These are phyloP conservation scores for Camillea tinctor DNA, from an alignment of 2,329 filamentous ascomycete species.

Conservation along the genomic window DNA sequence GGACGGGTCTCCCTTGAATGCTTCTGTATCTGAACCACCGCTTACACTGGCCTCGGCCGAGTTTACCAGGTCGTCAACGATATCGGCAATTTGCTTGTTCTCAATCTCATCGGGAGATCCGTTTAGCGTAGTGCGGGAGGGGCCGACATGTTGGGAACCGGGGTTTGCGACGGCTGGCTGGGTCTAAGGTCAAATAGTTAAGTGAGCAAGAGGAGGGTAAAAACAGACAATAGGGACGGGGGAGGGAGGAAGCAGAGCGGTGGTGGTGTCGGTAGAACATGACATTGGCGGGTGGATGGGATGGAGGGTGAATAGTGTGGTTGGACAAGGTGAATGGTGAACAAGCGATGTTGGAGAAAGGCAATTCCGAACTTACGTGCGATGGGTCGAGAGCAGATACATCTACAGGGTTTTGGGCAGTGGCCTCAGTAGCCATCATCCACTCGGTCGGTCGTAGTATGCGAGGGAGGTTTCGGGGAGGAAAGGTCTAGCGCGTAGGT, in stretches of 20 bases:
- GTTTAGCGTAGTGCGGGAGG: constrained; percentile 46
- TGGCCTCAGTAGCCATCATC: constrained; percentile 38
- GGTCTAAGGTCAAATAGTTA: constrained; percentile 10
- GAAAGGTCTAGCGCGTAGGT: constrained; percentile 5
- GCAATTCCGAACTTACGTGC: constrained; percentile 30
- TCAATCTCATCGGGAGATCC: constrained; percentile 53
- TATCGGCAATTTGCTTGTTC: constrained; percentile 56
- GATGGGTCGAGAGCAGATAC: constrained; percentile 33
- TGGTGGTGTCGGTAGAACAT: neutral
- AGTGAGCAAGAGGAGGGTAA: constrained; percentile 6
- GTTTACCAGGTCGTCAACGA: constrained; percentile 57
- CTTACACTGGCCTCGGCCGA: constrained; percentile 68
- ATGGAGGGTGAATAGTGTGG: no score
- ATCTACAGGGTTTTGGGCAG: constrained; percentile 31
- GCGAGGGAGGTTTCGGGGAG: neutral
- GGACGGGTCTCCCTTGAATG: constrained; percentile 57
- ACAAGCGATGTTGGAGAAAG: neutral
- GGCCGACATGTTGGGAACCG: constrained; percentile 48
- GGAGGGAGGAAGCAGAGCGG: neutral
- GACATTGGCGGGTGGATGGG: no score
- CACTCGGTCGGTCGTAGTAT: constrained; percentile 19
- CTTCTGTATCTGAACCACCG: constrained; percentile 75
- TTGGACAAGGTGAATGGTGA: no score
- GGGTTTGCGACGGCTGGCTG: constrained; percentile 37
- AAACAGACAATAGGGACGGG: neutral